These are phyloP conservation scores for Thielaviopsis punctulata DNA, from an alignment of 2,329 filamentous ascomycete genomes.

Conservation along the genomic window DNA sequence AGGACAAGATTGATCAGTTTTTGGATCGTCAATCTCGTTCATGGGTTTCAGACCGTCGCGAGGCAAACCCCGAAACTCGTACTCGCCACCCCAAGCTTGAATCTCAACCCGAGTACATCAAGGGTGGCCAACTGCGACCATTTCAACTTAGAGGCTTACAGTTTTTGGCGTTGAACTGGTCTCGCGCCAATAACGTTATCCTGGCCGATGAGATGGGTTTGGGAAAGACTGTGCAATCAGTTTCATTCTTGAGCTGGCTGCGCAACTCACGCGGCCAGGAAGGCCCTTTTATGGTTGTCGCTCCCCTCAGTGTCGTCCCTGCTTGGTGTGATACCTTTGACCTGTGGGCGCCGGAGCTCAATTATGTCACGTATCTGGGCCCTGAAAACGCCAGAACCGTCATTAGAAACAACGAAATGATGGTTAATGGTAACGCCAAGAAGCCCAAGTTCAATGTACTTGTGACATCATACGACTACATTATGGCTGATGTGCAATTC, in stretches of 20 bases:
- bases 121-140: slow-evolving; percentile 67
- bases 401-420: slow-evolving; percentile 78
- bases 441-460: slow-evolving; percentile 96
- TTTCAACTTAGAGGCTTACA: slow-evolving; percentile 92
- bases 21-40: slow-evolving; percentile 67
- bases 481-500: slow-evolving; percentile 69
- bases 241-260: slow-evolving; percentile 93
- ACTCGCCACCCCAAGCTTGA: slow-evolving; percentile 57
- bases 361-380: slow-evolving; percentile 93
- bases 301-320: slow-evolving; percentile 89
- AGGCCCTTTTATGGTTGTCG: slow-evolving; percentile 92
- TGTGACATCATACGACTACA: slow-evolving; percentile 94
- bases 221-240: slow-evolving; percentile 94
- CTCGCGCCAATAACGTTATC: slow-evolving; percentile 83
- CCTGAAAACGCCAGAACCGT: slow-evolving; percentile 72
- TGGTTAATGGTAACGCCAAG: slow-evolving; percentile 69
- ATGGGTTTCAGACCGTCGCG: slow-evolving; percentile 61
- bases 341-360: slow-evolving; percentile 84
- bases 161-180: slow-evolving; percentile 94
- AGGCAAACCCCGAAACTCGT: slow-evolving; percentile 60
- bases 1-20: slow-evolving; percentile 82
- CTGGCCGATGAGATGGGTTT: slow-evolving; percentile 97
- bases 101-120: slow-evolving; percentile 71
- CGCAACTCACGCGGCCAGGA: slow-evolving; percentile 79
- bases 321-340: slow-evolving; percentile 98